A percentile compares a stretch with the other conserved stretches of the same genome.
phyloP scores from a whole-genome alignment of 164 flowering plant genomes.

The Cinnamomum micranthum region DNA sequence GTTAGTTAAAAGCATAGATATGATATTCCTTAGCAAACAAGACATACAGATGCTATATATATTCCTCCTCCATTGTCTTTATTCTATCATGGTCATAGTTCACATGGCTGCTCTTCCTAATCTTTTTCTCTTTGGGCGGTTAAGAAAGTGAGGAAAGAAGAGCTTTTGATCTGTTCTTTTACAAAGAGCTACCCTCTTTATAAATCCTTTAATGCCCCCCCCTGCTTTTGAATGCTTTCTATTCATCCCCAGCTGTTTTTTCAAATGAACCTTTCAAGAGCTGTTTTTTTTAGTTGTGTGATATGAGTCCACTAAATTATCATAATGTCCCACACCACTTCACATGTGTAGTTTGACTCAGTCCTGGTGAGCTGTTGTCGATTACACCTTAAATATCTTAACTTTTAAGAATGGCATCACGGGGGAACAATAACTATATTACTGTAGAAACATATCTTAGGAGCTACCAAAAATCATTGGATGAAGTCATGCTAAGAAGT shows the following conservation, averaged over 20 bases:
- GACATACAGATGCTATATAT: neutral
- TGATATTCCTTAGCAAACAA: neutral
- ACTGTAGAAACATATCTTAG: no score
- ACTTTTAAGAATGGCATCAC: neutral
- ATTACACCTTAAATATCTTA: neutral
- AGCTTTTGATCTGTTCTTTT: neutral
- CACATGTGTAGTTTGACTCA: neutral
- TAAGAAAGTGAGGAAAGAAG: neutral
- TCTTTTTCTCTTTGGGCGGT: neutral
- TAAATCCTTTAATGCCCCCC: neutral
- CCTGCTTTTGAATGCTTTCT: neutral
- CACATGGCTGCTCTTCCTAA: neutral
- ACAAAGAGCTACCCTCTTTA: conserved; percentile 1
- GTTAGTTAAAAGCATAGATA: neutral
- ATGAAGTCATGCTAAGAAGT: no score
- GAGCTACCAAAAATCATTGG: no score
- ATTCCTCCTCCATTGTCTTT: neutral
- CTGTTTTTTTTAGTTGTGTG: neutral
- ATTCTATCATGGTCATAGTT: neutral
- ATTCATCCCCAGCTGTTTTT: neutral
- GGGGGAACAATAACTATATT: no score
- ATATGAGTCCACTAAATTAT: neutral
- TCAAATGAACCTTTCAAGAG: neutral
- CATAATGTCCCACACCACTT: neutral
- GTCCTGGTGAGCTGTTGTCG: neutral